phyloP scores from a whole-genome alignment of 208 protist genomes.

The Trypanosoma congolense region DNA sequence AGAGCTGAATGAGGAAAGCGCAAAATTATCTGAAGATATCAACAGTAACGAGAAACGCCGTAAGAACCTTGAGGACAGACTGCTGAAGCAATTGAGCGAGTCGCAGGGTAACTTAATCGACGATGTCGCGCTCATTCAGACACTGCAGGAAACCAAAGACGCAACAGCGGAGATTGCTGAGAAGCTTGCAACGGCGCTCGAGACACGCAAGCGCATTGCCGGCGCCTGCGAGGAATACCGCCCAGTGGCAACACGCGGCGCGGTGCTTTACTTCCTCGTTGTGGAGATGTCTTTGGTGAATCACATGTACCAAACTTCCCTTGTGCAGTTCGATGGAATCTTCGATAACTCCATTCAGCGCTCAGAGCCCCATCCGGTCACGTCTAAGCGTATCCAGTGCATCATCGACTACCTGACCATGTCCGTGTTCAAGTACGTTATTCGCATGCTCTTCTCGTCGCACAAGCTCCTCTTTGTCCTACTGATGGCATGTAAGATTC shows the following conservation, averaged over 20 bases:
- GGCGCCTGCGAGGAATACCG: conserved; percentile 96
- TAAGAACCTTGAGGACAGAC: conserved; percentile 91
- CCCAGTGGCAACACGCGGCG: conserved; percentile 94
- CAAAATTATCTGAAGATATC: conserved; percentile 94
- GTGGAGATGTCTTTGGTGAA: conserved; percentile 96
- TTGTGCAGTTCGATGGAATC: conserved; percentile 95
- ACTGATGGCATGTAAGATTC: conserved; percentile 95
- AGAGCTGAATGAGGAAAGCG: conserved; percentile 96
- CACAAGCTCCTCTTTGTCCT: conserved; percentile 97
- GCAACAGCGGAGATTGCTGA: conserved; percentile 95
- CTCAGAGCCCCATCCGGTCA: conserved; percentile 87
- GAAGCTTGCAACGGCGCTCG: conserved; percentile 91
- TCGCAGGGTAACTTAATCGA: conserved; percentile 92
- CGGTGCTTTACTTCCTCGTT: conserved; percentile 98
- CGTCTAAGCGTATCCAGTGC: conserved; percentile 92
- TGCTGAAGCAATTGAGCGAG: conserved; percentile 94
- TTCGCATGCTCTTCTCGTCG: conserved; percentile 95
- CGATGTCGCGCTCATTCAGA: conserved; percentile 93
- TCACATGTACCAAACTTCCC: conserved; percentile 98
- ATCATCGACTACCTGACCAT: conserved; percentile 96
- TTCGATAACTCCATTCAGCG: conserved; percentile 93
- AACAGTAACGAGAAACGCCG: conserved; percentile 95
- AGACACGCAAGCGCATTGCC: conserved; percentile 96
- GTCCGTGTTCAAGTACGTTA: conserved; percentile 93
- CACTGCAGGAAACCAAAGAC: conserved; percentile 96